phyloP scores from a whole-genome alignment of 441 rosid genomes.

The Iberis amara region DNA sequence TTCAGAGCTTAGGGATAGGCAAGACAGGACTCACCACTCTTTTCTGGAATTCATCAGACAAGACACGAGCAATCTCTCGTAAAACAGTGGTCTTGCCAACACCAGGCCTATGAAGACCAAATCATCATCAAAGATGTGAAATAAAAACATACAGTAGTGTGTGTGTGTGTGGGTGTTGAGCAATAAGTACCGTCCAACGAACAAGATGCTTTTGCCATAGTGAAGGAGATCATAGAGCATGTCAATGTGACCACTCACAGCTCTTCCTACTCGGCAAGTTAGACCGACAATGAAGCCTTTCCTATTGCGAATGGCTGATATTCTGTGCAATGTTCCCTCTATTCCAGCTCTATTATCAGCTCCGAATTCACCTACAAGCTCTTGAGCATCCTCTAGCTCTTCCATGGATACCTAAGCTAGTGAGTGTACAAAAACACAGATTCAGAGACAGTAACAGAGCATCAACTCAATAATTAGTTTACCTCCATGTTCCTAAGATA shows the following conservation, averaged over 20 bases:
- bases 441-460: neutral
- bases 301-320: conserved; percentile 58
- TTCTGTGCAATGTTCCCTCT: conserved; percentile 62
- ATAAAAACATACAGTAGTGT: neutral
- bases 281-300: conserved; percentile 54
- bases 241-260: conserved; percentile 57
- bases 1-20: neutral
- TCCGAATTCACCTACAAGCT: conserved; percentile 51
- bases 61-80: conserved; percentile 60
- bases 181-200: conserved; percentile 51
- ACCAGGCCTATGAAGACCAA: conserved; percentile 52
- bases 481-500: conserved; percentile 57
- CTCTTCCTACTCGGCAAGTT: conserved; percentile 63
- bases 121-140: conserved; percentile 32
- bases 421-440: conserved; percentile 19
- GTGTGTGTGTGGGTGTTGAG: neutral
- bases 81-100: conserved; percentile 68
- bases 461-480: conserved; percentile 7
- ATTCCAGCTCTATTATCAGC: conserved; percentile 63
- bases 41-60: conserved; percentile 56
- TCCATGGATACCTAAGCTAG: conserved; percentile 51
- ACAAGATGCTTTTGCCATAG: conserved; percentile 60
- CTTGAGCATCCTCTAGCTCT: conserved; percentile 61
- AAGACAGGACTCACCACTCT: conserved; percentile 46
- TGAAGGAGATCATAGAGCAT: conserved; percentile 61